A percentile compares a stretch with the other conserved stretches of the same genome.
These are phyloP conservation scores for Claviceps arundinis DNA, from an alignment of 2,329 filamentous ascomycete genomes.

Conservation along the genomic window DNA sequence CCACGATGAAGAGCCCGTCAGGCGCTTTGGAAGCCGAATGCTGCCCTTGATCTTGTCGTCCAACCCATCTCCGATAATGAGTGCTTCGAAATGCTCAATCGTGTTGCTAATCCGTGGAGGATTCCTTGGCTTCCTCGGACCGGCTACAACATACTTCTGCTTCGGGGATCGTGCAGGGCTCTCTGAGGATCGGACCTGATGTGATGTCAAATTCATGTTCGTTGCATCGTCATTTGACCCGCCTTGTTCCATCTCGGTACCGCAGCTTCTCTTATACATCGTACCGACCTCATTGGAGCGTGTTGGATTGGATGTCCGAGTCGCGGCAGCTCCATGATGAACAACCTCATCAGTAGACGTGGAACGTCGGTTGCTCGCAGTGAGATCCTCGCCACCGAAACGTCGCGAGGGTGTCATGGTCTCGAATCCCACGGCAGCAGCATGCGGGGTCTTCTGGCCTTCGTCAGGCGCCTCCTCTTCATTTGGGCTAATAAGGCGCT, in stretches of 20 bases:
- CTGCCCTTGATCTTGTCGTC: not conserved
- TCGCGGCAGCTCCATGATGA: not conserved
- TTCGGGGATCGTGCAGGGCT: not conserved
- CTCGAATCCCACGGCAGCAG: not conserved
- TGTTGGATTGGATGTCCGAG: not conserved
- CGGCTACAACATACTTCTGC: not conserved
- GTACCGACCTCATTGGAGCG: not conserved
- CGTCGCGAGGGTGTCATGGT: not conserved
- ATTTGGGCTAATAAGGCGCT: no score
- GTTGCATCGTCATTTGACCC: not conserved
- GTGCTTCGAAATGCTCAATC: slow-evolving; percentile 6
- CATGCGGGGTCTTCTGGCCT: not conserved
- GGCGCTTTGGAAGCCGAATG: not conserved
- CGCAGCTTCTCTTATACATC: not conserved
- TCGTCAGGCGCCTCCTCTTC: not conserved
- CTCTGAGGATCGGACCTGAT: not conserved
- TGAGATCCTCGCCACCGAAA: not conserved
- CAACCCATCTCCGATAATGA: slow-evolving; percentile 1
- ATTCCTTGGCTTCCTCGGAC: not conserved
- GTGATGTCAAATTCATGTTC: not conserved
- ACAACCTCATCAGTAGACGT: not conserved
- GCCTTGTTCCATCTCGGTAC: not conserved
- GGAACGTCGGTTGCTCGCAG: not conserved
- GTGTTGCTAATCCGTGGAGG: slow-evolving; percentile 3
- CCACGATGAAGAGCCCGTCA: slow-evolving; percentile 1